Evolutionary conservation across 2,329 filamentous ascomycete genomes (phyloP), one percentile per base, ranked within the genome.

Genomic region (Chrysosporium queenslandicum): DNA sequence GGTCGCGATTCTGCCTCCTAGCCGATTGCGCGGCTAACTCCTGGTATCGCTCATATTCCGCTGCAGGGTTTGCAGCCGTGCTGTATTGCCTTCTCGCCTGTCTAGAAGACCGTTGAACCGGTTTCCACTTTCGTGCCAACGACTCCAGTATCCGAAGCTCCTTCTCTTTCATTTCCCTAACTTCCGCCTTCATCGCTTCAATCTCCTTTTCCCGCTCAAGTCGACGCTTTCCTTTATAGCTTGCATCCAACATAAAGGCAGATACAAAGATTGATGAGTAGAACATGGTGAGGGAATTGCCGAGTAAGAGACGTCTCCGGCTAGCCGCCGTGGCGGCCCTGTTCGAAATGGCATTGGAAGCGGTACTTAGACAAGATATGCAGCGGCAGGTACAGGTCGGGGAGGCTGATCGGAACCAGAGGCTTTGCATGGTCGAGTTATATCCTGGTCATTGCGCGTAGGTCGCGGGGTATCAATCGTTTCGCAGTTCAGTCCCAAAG

Each of bases 241-340:
- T 63, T 7, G 67, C 66, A 60, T 73, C 70, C 46, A 65, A 65
- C 30, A 72, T 60, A 20, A 70, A 63, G 14, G 71, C 70, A 7
- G 64, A 65, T 5, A 67, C 70, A 41, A 72, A 71, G 16, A 73
- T 67, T 43, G 69, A 69, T 8, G 68, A 69, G 57, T 72, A 71
- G n/a, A 72, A 60, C n/a, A 66, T 64, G 0, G 70, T 71, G 23
- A 71, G 62, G 0, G 68, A 66, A 56, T 73, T 71, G n/a, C 66
- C 68, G 47, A 71, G 60, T 20, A 67, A 64, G 50, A 73, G 61
- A 29, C 66, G 64, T 58, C 63, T 64, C 46, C 65, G 66, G 53
- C 66, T 66, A 21, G 70, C 64, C 18, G 66, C 64, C 30, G 66
- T 61, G 29, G 64, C 56, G 39, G 66, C 58, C 52, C 66, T 63